Percentiles rank a stretch among this genome's conserved stretches.
Conservation (phyloP, 2,329 filamentous ascomycete genomes). For the Colletotrichum brevisporum region DNA sequence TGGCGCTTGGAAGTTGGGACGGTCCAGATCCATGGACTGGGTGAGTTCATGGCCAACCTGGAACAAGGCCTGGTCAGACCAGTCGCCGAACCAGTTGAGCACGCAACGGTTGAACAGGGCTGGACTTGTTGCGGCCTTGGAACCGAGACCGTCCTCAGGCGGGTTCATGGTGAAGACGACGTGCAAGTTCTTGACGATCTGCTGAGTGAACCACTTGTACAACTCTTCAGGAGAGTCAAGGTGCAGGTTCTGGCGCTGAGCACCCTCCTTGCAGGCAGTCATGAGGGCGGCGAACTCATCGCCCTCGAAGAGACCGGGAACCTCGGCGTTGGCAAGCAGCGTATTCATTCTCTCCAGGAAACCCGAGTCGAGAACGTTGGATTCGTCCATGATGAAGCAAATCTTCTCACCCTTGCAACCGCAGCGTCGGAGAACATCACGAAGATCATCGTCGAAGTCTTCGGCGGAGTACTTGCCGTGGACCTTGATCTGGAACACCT, state of each 20-base stretch:
- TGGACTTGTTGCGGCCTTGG: slow-evolving; percentile 96
- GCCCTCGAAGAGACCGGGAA: slow-evolving; percentile 98
- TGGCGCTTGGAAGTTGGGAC: slow-evolving; percentile 85
- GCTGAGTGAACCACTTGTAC: slow-evolving; percentile 99
- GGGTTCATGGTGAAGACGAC: slow-evolving; percentile 99
- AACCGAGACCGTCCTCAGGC: slow-evolving; percentile 92
- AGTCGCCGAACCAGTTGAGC: slow-evolving; percentile 99
- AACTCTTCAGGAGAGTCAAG: slow-evolving; percentile 98
- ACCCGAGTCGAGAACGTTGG: slow-evolving; percentile 97
- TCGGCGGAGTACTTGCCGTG: slow-evolving; percentile 98
- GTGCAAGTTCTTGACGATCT: slow-evolving; percentile 98
- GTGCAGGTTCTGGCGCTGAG: slow-evolving; percentile 93
- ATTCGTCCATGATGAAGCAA: slow-evolving; percentile 99
- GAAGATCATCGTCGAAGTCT: slow-evolving; percentile 97
- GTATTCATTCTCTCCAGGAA: slow-evolving; percentile 99
- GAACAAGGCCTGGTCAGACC: slow-evolving; percentile 99
- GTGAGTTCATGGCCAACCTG: slow-evolving; percentile 97
- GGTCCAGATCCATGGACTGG: slow-evolving; percentile 94
- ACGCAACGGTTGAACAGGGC: slow-evolving; percentile 99
- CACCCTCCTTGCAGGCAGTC: slow-evolving; percentile 99
- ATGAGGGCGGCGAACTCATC: slow-evolving; percentile 98
- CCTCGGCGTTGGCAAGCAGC: slow-evolving; percentile 97
- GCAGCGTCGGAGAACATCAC: slow-evolving; percentile 91
- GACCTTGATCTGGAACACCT: slow-evolving; percentile 99
- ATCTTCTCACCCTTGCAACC: slow-evolving; percentile 99